A percentile compares a stretch with the other conserved stretches of the same genome.
Conservation (phyloP, 2,329 filamentous ascomycete species). For the Ustulina deusta region DNA sequence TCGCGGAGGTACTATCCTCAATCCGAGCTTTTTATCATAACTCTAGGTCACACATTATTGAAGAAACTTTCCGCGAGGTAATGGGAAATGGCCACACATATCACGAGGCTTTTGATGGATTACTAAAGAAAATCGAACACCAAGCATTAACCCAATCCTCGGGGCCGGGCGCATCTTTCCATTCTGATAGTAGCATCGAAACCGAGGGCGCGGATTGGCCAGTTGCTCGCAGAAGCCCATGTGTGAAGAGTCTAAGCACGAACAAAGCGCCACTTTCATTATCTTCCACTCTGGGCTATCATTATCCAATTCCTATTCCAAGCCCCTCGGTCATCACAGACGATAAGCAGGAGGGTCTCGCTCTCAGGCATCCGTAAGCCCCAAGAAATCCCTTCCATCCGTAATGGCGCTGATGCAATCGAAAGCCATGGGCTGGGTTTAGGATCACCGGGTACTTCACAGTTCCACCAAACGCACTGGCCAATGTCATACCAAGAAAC, state of each 20-base stretch:
- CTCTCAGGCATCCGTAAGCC: neutral
- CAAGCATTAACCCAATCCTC: neutral
- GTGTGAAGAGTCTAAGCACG: too few species aligned
- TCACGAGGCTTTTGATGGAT: neutral
- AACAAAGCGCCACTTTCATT: neutral
- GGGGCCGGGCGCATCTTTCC: neutral
- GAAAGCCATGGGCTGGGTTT: neutral
- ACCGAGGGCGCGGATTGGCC: neutral
- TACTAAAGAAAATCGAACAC: neutral
- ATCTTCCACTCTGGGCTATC: neutral
- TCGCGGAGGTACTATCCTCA: neutral
- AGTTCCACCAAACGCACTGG: neutral
- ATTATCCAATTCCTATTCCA: too few species aligned
- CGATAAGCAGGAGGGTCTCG: neutral
- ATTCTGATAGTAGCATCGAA: neutral
- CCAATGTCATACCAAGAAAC: neutral
- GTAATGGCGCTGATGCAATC: neutral
- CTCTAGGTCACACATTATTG: slow-evolving; percentile 1
- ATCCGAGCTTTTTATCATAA: slow-evolving; percentile 8
- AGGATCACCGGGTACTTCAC: neutral
- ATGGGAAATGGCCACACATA: neutral
- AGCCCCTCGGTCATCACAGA: neutral
- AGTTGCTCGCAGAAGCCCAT: neutral
- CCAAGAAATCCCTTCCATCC: neutral
- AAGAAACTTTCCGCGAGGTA: neutral